phyloP scores from a whole-genome alignment of 805 yeast genomes.

The Pichia exigua region DNA sequence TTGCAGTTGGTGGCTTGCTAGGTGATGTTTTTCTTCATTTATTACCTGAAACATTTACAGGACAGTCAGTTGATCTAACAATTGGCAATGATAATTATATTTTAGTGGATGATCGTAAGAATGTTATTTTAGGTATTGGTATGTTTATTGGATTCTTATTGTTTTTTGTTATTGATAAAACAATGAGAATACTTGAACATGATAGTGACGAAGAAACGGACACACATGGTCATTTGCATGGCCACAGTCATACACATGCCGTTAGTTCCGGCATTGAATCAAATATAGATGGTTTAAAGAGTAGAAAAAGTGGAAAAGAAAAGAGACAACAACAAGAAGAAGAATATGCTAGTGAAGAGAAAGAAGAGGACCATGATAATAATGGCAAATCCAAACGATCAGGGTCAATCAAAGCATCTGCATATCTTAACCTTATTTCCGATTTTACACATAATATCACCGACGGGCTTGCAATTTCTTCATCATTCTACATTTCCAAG shows the following conservation, averaged over 20 bases:
- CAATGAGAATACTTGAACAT: slow-evolving; percentile 42
- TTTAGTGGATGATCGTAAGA: slow-evolving; percentile 43
- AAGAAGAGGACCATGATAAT: too few relatives aligned
- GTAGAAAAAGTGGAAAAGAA: slow-evolving; percentile 16
- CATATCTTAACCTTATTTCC: slow-evolving; percentile 58
- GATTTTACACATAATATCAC: slow-evolving; percentile 71
- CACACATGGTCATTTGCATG: slow-evolving; percentile 39
- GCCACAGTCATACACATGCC: slow-evolving; percentile 12
- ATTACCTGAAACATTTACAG: slow-evolving; percentile 59
- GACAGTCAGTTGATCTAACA: slow-evolving; percentile 37
- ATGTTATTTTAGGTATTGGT: slow-evolving; percentile 42
- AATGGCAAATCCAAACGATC: slow-evolving; percentile 15
- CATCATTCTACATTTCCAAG: slow-evolving; percentile 56
- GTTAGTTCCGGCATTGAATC: not conserved
- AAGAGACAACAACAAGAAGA: slow-evolving; percentile 18
- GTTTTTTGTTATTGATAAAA: slow-evolving; percentile 58
- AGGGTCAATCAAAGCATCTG: slow-evolving; percentile 29
- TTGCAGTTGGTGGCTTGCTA: slow-evolving; percentile 69
- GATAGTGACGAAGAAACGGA: slow-evolving; percentile 22
- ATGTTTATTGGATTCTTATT: slow-evolving; percentile 53
- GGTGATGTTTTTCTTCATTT: slow-evolving; percentile 72
- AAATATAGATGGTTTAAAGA: slow-evolving; percentile 1
- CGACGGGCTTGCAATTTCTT: slow-evolving; percentile 68
- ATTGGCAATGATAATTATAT: slow-evolving; percentile 20
- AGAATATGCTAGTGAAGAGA: slow-evolving; percentile 8